Conservation (phyloP, 1,284 basidiomycete species). For the Vanrija sp. region DNA sequence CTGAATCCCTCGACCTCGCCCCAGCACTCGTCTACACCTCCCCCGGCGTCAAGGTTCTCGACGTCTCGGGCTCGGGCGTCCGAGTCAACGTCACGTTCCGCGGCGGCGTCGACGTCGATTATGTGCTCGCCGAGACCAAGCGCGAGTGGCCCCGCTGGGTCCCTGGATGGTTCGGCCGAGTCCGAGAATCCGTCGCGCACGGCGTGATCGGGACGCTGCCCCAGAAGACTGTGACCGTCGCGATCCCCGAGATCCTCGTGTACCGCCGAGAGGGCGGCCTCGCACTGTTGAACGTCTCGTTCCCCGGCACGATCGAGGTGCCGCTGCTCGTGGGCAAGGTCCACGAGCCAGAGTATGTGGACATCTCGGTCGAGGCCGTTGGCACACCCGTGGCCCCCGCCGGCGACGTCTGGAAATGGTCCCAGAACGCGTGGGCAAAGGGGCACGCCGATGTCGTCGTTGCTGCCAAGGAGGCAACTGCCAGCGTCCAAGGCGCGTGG, state of each 20-base stretch:
- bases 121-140: constrained; percentile 17
- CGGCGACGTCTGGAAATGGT: constrained; percentile 34
- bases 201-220: constrained; percentile 16
- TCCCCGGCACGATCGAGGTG: constrained; percentile 23
- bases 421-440: constrained; percentile 34
- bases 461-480: constrained; percentile 20
- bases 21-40: constrained; percentile 5
- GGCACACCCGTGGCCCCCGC: constrained; percentile 34
- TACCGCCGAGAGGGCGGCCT: constrained; percentile 1
- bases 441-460: constrained; percentile 30
- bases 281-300: constrained; percentile 25
- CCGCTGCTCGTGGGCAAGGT: constrained; percentile 24
- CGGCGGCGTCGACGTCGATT: constrained; percentile 42
- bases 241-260: constrained; percentile 12
- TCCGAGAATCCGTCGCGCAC: constrained; percentile 14
- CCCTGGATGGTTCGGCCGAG: too few relatives aligned
- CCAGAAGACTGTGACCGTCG: constrained; percentile 16
- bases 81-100: constrained; percentile 34
- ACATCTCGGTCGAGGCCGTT: constrained; percentile 28
- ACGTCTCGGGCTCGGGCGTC: constrained; percentile 40
- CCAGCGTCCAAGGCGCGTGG: constrained; percentile 22
- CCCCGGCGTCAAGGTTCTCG: constrained; percentile 30
- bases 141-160: too few relatives aligned
- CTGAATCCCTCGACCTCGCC: neutral
- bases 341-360: constrained; percentile 23